These are phyloP conservation scores for Puccinia brachypodii DNA, from an alignment of 1,284 basidiomycete genomes.

Conservation along the genomic window DNA sequence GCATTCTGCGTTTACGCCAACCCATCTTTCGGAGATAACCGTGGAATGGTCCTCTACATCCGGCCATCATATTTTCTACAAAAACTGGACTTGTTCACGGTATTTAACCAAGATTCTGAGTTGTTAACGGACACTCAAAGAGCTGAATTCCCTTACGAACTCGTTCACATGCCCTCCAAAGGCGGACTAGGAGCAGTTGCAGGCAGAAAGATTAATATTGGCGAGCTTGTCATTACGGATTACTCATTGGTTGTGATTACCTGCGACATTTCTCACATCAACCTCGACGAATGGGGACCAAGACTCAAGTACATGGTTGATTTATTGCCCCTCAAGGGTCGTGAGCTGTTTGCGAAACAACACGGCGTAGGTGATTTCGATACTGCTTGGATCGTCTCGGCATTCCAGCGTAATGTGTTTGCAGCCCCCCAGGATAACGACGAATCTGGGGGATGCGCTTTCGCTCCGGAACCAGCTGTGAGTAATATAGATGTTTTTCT, in stretches of 20 bases:
- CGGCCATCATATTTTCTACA: slow-evolving; percentile 1
- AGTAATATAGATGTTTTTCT: background rate
- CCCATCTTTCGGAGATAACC: slow-evolving; percentile 13
- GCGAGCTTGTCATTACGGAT: slow-evolving; percentile 19
- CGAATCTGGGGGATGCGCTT: slow-evolving; percentile 12
- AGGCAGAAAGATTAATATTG: background rate
- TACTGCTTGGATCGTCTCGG: slow-evolving; percentile 14
- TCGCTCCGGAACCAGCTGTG: slow-evolving; percentile 43
- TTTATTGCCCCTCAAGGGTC: slow-evolving; percentile 29
- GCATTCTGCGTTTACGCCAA: slow-evolving; percentile 32
- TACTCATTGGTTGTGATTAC: slow-evolving; percentile 13
- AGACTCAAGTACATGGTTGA: slow-evolving; percentile 40
- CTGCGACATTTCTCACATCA: background rate
- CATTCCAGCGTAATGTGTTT: slow-evolving; percentile 38
- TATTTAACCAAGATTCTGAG: slow-evolving; percentile 3
- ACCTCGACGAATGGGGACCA: background rate
- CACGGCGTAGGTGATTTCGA: slow-evolving; percentile 29
- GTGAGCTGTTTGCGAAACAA: slow-evolving; percentile 36
- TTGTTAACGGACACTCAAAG: slow-evolving; percentile 7
- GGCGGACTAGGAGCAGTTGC: slow-evolving; percentile 35
- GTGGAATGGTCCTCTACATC: slow-evolving; percentile 40
- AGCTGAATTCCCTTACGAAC: slow-evolving; percentile 11
- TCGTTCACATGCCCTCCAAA: slow-evolving; percentile 26
- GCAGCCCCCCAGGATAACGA: slow-evolving; percentile 17
- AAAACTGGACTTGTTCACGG: slow-evolving; percentile 11